phyloP scores from a whole-genome alignment of 2,329 filamentous ascomycete genomes.

The Fusarium lyarnte region DNA sequence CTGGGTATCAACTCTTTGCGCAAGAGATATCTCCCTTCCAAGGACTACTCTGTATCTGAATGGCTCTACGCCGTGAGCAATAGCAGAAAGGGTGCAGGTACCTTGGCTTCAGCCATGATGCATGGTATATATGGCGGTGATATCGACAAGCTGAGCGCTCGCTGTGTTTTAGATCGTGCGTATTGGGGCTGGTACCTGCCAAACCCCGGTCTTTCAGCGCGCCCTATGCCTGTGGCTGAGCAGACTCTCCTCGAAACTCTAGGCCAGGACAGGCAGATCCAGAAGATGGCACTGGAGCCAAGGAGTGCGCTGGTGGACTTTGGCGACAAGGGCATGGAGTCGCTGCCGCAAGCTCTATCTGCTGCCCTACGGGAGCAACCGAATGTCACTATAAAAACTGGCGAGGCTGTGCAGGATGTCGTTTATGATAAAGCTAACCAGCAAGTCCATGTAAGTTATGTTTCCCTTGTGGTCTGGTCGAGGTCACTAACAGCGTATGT shows the following conservation, averaged over 20 bases:
- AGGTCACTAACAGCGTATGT: not conserved
- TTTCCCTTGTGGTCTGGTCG: not conserved
- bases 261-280: conserved; percentile 43
- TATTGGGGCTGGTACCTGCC: conserved; percentile 47
- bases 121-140: conserved; percentile 96
- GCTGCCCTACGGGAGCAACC: conserved; percentile 58
- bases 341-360: conserved; percentile 65
- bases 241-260: conserved; percentile 43
- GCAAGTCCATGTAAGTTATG: conserved; percentile 54
- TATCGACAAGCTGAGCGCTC: conserved; percentile 80
- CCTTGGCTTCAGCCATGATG: conserved; percentile 77
- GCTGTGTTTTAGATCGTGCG: conserved; percentile 58
- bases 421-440: conserved; percentile 49
- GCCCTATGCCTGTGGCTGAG: conserved; percentile 51
- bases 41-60: conserved; percentile 50
- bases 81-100: conserved; percentile 65
- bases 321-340: conserved; percentile 67
- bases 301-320: conserved; percentile 50
- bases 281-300: conserved; percentile 45
- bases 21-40: conserved; percentile 26
- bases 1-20: conserved; percentile 39
- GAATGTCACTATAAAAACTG: conserved; percentile 69
- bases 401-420: conserved; percentile 60
- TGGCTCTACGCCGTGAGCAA: conserved; percentile 48
- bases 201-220: conserved; percentile 49